These are phyloP conservation scores for Thymus mandschuricus DNA, from an alignment of 257 asterid genomes.

Conservation along the genomic window DNA sequence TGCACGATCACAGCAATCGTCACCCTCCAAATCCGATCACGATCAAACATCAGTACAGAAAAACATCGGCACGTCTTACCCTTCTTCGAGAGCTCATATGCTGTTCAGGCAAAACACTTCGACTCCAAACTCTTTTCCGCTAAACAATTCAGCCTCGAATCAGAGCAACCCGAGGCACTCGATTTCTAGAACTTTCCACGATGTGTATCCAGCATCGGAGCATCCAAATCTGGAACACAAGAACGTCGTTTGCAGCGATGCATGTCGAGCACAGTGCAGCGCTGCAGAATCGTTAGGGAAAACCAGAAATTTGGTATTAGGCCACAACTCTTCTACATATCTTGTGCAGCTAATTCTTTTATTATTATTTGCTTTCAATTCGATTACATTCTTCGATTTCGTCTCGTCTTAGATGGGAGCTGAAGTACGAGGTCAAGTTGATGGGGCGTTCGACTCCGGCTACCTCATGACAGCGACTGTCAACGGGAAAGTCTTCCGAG, in stretches of 20 bases:
- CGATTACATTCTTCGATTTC: neutral
- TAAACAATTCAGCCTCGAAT: constrained; percentile 24
- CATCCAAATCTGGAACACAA: constrained; percentile 37
- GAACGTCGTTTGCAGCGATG: constrained; percentile 32
- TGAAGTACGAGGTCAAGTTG: constrained; percentile 85
- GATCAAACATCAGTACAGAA: constrained; percentile 44
- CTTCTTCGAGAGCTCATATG: constrained; percentile 47
- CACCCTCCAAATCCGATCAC: constrained; percentile 77
- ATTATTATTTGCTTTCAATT: neutral
- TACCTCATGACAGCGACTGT: constrained; percentile 90
- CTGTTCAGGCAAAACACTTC: constrained; percentile 44
- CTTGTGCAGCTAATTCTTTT: neutral
- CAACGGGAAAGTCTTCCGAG: constrained; percentile 81
- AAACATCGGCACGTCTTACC: constrained; percentile 30
- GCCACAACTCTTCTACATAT: neutral
- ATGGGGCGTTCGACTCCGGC: constrained; percentile 92
- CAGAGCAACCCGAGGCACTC: constrained; percentile 34
- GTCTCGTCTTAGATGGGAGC: constrained; percentile 71
- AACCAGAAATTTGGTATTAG: constrained; percentile 52
- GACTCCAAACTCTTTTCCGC: constrained; percentile 37
- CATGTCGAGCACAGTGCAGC: constrained; percentile 36
- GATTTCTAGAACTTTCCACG: constrained; percentile 31
- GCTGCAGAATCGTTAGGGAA: constrained; percentile 45
- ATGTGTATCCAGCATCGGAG: constrained; percentile 40
- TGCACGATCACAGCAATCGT: constrained; percentile 65